Conservation (phyloP, 768 basidiomycete genomes). For the Termitomyces sp. region DNA sequence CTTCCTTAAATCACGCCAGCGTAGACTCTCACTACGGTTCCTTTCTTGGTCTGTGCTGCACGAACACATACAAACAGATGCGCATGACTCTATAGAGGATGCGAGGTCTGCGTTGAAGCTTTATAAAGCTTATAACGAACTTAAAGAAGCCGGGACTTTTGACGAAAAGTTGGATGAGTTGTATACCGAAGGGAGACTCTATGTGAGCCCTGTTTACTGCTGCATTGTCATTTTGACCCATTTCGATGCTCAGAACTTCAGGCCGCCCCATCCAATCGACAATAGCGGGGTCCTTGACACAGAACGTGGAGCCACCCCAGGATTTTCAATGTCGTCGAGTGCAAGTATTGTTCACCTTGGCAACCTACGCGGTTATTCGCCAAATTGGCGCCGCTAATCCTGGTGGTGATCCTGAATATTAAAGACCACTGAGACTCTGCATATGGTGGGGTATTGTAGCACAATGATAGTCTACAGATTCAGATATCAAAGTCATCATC, state of each 20-base stretch:
- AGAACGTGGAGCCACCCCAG: slow-evolving; percentile 7
- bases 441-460: neutral
- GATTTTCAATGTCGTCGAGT: slow-evolving; percentile 1
- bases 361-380: neutral
- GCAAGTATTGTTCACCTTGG: neutral
- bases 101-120: slow-evolving; percentile 80
- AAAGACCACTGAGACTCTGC: neutral
- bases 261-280: slow-evolving; percentile 11
- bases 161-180: slow-evolving; percentile 85
- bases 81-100: slow-evolving; percentile 98
- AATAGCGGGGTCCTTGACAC: neutral
- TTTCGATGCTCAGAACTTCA: slow-evolving; percentile 14
- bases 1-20: slow-evolving; percentile 72
- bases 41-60: slow-evolving; percentile 91
- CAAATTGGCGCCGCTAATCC: slow-evolving; percentile 4
- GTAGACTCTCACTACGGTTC: slow-evolving; percentile 88
- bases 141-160: slow-evolving; percentile 72
- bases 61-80: slow-evolving; percentile 88
- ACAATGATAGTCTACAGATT: slow-evolving; percentile 6
- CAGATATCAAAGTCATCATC: slow-evolving; percentile 63
- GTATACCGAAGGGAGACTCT: slow-evolving; percentile 71
- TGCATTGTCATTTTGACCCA: neutral
- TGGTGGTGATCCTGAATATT: neutral
- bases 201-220: slow-evolving; percentile 36
- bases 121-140: slow-evolving; percentile 74